Evolutionary conservation across 2,329 filamentous ascomycete species (phyloP).

Genomic region (Drechslerella stenobrocha): DNA sequence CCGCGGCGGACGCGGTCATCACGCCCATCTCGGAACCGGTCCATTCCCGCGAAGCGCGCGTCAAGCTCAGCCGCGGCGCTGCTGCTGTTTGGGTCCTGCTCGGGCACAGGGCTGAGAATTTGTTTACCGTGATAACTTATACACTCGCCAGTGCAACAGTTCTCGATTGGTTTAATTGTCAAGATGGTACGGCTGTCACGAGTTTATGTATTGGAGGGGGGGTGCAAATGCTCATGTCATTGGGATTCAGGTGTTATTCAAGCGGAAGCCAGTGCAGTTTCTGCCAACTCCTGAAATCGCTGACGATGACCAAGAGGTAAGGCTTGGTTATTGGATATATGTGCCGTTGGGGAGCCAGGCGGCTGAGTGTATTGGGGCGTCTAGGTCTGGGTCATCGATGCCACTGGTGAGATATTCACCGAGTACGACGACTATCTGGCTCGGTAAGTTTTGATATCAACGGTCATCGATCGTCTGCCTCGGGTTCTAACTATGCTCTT

Average conservation of each 20-base stretch:
- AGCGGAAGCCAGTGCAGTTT: constrained; percentile 90
- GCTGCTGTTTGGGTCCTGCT: constrained; percentile 53
- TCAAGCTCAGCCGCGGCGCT: constrained; percentile 44
- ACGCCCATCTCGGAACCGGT: no score
- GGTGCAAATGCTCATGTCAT: constrained; percentile 48
- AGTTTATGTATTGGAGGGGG: constrained; percentile 55
- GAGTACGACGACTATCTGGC: constrained; percentile 85
- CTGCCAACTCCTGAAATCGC: constrained; percentile 71
- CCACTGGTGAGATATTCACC: constrained; percentile 86
- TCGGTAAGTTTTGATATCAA: constrained; percentile 63
- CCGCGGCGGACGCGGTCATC: no score
- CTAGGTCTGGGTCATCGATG: constrained; percentile 87
- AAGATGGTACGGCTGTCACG: constrained; percentile 40
- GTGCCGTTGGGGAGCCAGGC: background rate
- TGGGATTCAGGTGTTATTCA: constrained; percentile 77
- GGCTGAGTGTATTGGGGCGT: constrained; percentile 9
- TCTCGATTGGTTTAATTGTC: constrained; percentile 7
- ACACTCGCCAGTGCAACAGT: constrained; percentile 19
- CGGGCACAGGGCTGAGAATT: constrained; percentile 52
- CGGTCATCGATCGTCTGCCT: constrained; percentile 5
- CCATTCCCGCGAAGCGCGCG: constrained; percentile 2
- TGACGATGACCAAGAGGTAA: constrained; percentile 81
- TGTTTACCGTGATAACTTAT: constrained; percentile 4
- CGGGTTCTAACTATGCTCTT: constrained; percentile 54
- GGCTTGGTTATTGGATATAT: constrained; percentile 50